Conservation (phyloP, 306 rosid genomes). For the Rubus parviflorus region DNA sequence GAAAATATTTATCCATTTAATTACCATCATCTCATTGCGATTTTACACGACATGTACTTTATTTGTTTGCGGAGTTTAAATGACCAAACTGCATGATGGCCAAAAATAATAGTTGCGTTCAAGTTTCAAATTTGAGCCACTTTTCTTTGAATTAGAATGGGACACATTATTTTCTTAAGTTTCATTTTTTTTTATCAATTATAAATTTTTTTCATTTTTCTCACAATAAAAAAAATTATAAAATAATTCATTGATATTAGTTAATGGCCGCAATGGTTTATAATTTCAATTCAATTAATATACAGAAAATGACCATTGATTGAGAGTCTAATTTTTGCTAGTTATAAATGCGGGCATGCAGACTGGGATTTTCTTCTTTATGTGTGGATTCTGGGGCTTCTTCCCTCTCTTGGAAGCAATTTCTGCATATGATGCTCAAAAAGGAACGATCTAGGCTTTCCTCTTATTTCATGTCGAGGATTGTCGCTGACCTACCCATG, state of each 20-base stretch:
- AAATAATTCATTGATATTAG: not conserved
- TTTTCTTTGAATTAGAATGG: not conserved
- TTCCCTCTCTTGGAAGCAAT: slow-evolving; percentile 55
- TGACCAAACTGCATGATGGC: not conserved
- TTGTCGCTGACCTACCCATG: slow-evolving; percentile 58
- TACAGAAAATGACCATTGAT: not conserved
- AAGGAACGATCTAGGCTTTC: slow-evolving; percentile 70
- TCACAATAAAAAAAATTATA: too few relatives aligned
- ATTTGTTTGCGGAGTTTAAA: not conserved
- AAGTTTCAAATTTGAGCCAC: not conserved
- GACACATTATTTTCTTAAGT: too few relatives aligned
- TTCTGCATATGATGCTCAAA: slow-evolving; percentile 46
- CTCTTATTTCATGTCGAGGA: slow-evolving; percentile 59
- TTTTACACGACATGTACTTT: not conserved
- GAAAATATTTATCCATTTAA: not conserved
- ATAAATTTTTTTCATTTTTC: too few relatives aligned
- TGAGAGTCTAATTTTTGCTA: not conserved
- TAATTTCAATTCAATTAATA: not conserved
- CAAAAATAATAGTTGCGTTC: not conserved
- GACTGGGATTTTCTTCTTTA: slow-evolving; percentile 56
- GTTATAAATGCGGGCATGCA: slow-evolving; percentile 16
- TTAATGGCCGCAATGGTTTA: not conserved
- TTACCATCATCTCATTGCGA: not conserved
- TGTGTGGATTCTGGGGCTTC: slow-evolving; percentile 54
- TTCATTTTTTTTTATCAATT: too few relatives aligned